phyloP scores from a whole-genome alignment of 2,329 filamentous ascomycete species.

The Xylaria sp. region DNA sequence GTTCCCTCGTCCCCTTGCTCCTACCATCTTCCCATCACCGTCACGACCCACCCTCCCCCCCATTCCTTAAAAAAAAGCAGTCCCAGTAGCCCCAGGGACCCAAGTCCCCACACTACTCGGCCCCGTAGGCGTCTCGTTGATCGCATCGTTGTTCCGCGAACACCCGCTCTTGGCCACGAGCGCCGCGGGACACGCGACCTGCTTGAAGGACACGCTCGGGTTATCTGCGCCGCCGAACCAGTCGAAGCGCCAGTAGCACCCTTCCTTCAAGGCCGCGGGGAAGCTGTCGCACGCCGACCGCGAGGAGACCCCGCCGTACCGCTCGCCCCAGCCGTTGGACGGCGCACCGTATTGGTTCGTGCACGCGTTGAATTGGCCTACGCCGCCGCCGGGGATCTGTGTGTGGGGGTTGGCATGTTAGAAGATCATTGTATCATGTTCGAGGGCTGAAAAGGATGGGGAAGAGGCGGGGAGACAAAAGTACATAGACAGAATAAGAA shows the following conservation, averaged over 20 bases:
- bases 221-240: conserved; percentile 67
- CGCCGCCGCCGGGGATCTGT: conserved; percentile 57
- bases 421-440: neutral
- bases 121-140: conserved; percentile 44
- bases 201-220: conserved; percentile 58
- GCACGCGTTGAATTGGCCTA: conserved; percentile 58
- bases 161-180: conserved; percentile 50
- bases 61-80: neutral
- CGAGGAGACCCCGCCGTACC: conserved; percentile 62
- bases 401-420: neutral
- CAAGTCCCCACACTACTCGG: conserved; percentile 39
- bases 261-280: conserved; percentile 58
- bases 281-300: conserved; percentile 58
- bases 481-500: no score
- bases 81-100: conserved; percentile 27
- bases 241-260: conserved; percentile 69
- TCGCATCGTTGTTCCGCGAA: conserved; percentile 41
- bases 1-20: no score
- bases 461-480: neutral
- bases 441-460: no score
- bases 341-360: conserved; percentile 52
- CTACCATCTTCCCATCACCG: no score
- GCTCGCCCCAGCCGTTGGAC: conserved; percentile 58
- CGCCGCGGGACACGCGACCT: conserved; percentile 60
- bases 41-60: no score